Percentiles rank a stretch among this genome's conserved stretches.
phyloP scores from a whole-genome alignment of 2,329 filamentous ascomycete species.

The Westerdykella ornata region DNA sequence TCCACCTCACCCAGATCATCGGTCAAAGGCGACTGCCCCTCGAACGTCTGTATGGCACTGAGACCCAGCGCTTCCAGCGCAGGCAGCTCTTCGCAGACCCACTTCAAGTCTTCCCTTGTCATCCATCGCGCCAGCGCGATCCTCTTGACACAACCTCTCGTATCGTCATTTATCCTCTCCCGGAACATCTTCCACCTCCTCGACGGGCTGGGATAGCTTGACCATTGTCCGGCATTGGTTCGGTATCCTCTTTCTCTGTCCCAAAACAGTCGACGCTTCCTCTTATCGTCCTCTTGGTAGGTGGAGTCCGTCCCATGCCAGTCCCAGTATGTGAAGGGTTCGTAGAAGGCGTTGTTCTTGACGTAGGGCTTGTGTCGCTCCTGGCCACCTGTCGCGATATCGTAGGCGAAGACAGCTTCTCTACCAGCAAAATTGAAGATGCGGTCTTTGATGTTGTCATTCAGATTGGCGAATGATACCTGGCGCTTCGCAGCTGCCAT shows the following conservation, averaged over 20 bases:
- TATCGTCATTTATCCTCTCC: conserved; percentile 1
- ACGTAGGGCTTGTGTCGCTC: neutral
- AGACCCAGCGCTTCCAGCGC: conserved; percentile 17
- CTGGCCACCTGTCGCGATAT: neutral
- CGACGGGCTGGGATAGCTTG: conserved; percentile 8
- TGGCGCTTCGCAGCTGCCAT: too few relatives aligned
- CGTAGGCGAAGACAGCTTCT: neutral
- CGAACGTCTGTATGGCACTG: conserved; percentile 9
- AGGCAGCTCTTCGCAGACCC: conserved; percentile 13
- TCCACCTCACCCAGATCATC: neutral
- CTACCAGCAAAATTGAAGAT: neutral
- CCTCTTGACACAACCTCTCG: conserved; percentile 12
- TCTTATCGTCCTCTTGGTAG: conserved; percentile 1
- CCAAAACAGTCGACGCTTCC: conserved; percentile 14
- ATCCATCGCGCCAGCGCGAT: conserved; percentile 25
- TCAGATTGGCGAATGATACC: neutral
- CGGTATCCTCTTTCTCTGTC: conserved; percentile 12
- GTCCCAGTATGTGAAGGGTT: conserved; percentile 25
- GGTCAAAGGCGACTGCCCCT: neutral
- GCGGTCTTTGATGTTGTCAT: neutral
- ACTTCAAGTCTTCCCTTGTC: conserved; percentile 14
- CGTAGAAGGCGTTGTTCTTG: conserved; percentile 6
- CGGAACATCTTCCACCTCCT: conserved; percentile 18
- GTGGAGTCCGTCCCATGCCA: conserved; percentile 12
- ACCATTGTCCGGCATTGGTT: conserved; percentile 3